These are phyloP conservation scores for Gyromitra esculenta DNA, from an alignment of 2,329 filamentous ascomycete genomes.

Conservation along the genomic window DNA sequence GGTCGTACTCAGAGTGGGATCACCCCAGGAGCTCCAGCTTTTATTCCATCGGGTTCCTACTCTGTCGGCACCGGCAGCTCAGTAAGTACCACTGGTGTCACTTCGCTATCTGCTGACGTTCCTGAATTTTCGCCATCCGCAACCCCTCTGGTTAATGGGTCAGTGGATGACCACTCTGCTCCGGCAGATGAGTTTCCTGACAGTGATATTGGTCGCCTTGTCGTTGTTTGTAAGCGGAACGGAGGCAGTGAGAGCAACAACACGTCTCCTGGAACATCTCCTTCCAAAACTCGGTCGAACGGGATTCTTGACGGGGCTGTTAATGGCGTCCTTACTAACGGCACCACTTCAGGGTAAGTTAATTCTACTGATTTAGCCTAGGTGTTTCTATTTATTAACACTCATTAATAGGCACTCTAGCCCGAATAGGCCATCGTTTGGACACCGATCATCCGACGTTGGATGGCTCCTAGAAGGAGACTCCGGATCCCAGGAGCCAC, in stretches of 20 bases:
- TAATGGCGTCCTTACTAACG: conserved; percentile 39
- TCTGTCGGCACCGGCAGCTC: background rate
- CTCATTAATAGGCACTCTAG: conserved; percentile 28
- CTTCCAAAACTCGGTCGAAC: conserved; percentile 42
- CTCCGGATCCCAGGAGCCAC: conserved; percentile 2
- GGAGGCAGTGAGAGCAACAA: conserved; percentile 34
- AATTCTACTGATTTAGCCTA: background rate
- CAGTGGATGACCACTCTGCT: conserved; percentile 11
- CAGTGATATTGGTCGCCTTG: conserved; percentile 53
- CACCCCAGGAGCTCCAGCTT: conserved; percentile 38
- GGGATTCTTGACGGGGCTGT: conserved; percentile 28
- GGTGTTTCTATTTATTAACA: conserved; percentile 7
- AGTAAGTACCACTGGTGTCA: conserved; percentile 5
- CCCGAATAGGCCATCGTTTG: conserved; percentile 31
- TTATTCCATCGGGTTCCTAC: conserved; percentile 39
- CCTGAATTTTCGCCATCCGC: conserved; percentile 54
- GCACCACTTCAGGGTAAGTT: conserved; percentile 37
- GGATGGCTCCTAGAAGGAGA: conserved; percentile 46
- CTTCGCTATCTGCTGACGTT: conserved; percentile 51
- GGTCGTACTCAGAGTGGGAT: conserved; percentile 37
- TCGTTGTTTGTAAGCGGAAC: conserved; percentile 52
- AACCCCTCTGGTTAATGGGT: conserved; percentile 25
- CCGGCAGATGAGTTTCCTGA: conserved; percentile 56
- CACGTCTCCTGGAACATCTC: conserved; percentile 40
- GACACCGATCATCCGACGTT: conserved; percentile 38